These are phyloP conservation scores for Paralagenidium karlingii DNA, from an alignment of 352 stramenopile species.

Conservation along the genomic window DNA sequence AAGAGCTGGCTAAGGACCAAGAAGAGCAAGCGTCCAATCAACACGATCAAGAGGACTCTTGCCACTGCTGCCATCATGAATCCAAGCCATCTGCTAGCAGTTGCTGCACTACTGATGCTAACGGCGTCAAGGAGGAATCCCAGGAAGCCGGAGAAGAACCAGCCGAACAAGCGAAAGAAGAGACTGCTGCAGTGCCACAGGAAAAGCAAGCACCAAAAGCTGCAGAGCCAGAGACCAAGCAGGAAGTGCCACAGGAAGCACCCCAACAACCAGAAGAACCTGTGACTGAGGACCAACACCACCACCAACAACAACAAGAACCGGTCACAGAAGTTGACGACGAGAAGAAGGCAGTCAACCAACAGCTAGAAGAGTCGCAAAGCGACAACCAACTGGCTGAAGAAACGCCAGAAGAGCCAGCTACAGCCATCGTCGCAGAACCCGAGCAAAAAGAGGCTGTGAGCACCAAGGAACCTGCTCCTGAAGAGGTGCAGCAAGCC, in stretches of 20 bases:
- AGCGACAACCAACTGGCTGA: slow-evolving; percentile 6
- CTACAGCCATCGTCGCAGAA: neutral
- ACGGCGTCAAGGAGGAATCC: slow-evolving; percentile 1
- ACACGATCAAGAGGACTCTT: slow-evolving; percentile 15
- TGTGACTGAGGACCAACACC: slow-evolving; percentile 12
- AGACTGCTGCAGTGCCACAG: slow-evolving; percentile 3
- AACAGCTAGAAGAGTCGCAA: slow-evolving; percentile 5
- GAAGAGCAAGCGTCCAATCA: slow-evolving; percentile 10
- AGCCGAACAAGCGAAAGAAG: slow-evolving; percentile 4
- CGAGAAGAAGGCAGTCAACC: slow-evolving; percentile 4
- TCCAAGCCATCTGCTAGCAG: slow-evolving; percentile 3
- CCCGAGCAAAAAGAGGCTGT: slow-evolving; percentile 2
- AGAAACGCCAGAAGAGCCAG: neutral
- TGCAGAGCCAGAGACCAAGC: slow-evolving; percentile 4
- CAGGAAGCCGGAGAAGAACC: neutral
- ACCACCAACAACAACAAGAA: slow-evolving; percentile 13
- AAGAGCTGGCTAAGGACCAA: slow-evolving; percentile 1
- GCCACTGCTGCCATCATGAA: slow-evolving; percentile 1
- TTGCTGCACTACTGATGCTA: slow-evolving; percentile 3
- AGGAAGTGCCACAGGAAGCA: slow-evolving; percentile 6
- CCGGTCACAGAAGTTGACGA: slow-evolving; percentile 1
- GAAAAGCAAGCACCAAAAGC: slow-evolving; percentile 5
- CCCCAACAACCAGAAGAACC: slow-evolving; percentile 11
- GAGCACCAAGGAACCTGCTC: too few species aligned
- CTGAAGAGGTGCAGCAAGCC: too few species aligned